These are phyloP conservation scores for Salvia miltiorrhiza DNA, from an alignment of 257 asterid genomes.

Conservation along the genomic window DNA sequence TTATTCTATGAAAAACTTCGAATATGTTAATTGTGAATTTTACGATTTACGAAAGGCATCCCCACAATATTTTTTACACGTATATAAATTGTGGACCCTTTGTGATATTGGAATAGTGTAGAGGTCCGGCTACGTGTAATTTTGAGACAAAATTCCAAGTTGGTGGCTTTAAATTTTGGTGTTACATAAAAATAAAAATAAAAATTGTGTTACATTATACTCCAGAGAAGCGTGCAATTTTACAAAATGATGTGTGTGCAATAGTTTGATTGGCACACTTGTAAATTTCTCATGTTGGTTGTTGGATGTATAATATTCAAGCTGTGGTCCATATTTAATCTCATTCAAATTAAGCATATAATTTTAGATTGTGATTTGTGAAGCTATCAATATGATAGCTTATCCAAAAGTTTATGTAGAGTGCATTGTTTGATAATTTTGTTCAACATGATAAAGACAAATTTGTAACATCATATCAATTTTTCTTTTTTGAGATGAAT, in stretches of 20 bases:
- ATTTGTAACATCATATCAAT: too few species aligned
- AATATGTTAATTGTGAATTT: too few species aligned
- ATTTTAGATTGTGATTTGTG: too few species aligned
- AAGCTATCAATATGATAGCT: background rate
- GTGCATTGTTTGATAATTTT: too few species aligned
- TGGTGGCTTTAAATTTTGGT: background rate
- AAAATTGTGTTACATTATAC: too few species aligned
- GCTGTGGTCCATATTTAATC: background rate
- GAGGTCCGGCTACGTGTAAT: background rate
- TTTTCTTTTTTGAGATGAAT: too few species aligned
- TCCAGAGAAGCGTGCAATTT: background rate
- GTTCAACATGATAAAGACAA: too few species aligned
- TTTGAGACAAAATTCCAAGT: background rate
- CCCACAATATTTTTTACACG: too few species aligned
- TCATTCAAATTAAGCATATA: background rate
- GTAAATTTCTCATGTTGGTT: background rate
- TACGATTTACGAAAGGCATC: too few species aligned
- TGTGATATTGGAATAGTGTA: background rate
- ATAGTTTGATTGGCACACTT: constrained; percentile 7
- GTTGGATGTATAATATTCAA: background rate
- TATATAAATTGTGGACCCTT: constrained; percentile 2
- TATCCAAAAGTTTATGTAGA: too few species aligned
- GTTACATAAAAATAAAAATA: too few species aligned
- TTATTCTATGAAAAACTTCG: too few species aligned
- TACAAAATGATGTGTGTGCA: background rate